Evolutionary conservation across 805 yeast species (phyloP), one percentile per base, ranked within the genome.

Genomic region (Yarrowia sp.): DNA sequence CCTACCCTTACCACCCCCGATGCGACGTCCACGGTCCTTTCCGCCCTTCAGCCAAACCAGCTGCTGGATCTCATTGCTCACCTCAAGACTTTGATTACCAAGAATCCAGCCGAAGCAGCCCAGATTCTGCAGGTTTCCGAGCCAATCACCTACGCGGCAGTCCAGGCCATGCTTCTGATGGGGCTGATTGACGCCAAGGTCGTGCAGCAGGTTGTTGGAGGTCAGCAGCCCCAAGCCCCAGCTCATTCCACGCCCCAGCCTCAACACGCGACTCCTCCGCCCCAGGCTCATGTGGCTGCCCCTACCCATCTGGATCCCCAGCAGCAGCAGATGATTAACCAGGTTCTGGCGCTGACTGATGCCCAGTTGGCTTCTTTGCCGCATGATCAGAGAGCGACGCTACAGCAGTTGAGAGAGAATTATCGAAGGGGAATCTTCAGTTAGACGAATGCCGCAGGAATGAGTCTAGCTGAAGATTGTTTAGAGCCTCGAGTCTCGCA

Each of bases 121-220:
- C 81, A 81, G 36, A 76, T 91, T 41, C 78, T 91, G 24, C 80
- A 81, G 26, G 85, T 83, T 67, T 85, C 67, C 5, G 69, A 86
- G 70, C 93, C 95, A 0, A 77, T 92, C 62, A 77, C 88, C 1
- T 90, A 86, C 71, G 91, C 95, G 0, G 76, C 91, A 33, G 89
- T 91, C 1, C 96, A 92, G 72, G 80, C 87, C 0, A 75, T 89
- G 64, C 73, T 86, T 67, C 74, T 73, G 66, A 75, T 76, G 71
- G 79, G 76, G 26, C 71, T 72, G 41, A 76, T 72, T 16, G 74
- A 71, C 44, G 76, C 66, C 28, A 65, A 68, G 33, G 73, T 70
- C 1, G 71, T 70, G 12, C 63, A 67, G 16, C 69, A 70, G 56
- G 71, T 70, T 2, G 67, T 68, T 24, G 67, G 66, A 44, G 68